Base-by-base conservation (phyloP, 805 yeast genomes). In the Cyberlindnera amylophila region DNA sequence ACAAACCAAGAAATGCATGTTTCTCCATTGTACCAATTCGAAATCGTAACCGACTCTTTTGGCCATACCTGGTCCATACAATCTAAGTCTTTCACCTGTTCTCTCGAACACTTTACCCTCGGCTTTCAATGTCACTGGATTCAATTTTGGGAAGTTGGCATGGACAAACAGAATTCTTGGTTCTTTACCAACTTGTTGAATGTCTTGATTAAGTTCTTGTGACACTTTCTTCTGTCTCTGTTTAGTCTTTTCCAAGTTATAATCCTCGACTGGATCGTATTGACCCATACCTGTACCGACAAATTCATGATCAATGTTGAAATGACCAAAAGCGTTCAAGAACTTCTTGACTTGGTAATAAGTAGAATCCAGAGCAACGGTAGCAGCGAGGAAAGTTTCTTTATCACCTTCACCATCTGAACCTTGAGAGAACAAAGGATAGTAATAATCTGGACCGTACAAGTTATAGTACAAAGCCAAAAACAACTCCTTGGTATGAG, bases 201-300 rank as follows among this genome's bases (percentile, higher is more conserved):
- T 19, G 6, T 47, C 44, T 30, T 53, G 55, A 16, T 42, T 42
- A 12, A 50, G 32, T 18, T 45, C 51, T 26, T 51, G 43, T 3
- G 45, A 34, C 10, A 41, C 34, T n/a, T 50, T 34, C 19, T 35
- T 39, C 17, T 49, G 51, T 32, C 49, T 41, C 12, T 33, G 10
- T 36, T 64, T 66, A 19, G 53, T 55, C 26, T 48, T 36, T 45
- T 54, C 55, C 13, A 65, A 44, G 37, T 57, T 53, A 41, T 58
- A 75, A 54, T 80, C 85, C 41, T 72, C 75, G 6, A 69, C 69
- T 0, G 83, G 81, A 53, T 79, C 77, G 47, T 60, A 72, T 51
- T 79, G 85, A 1, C 80, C 83, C 85, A 79, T 79, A 11, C 80
- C 83, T 15, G 76, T 69, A 6, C 83, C 85, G n/a, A 66, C 57